phyloP scores from a whole-genome alignment of 495 filamentous ascomycete genomes.

The Cenococcum geophilum region DNA sequence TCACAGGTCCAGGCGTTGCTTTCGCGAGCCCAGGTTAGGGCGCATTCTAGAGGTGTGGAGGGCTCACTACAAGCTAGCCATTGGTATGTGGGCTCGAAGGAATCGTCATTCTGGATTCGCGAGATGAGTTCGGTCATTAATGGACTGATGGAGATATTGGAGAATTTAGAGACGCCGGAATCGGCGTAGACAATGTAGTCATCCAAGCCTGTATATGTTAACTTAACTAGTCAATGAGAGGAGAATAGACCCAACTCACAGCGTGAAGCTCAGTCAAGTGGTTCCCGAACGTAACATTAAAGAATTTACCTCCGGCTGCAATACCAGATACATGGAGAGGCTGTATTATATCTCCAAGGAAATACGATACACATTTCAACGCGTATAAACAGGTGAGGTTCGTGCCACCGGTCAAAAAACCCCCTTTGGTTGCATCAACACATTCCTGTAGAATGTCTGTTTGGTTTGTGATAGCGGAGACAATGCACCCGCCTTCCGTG shows the following conservation, averaged over 20 bases:
- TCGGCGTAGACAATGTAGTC: conserved; percentile 33
- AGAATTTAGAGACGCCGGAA: conserved; percentile 28
- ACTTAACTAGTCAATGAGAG: conserved; percentile 1
- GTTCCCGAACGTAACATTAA: conserved; percentile 30
- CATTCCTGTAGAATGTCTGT: conserved; percentile 32
- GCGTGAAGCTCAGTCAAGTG: conserved; percentile 21
- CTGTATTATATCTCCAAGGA: conserved; percentile 32
- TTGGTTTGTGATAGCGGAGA: conserved; percentile 32
- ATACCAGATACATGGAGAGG: conserved; percentile 34
- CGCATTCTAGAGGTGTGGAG: conserved; percentile 27
- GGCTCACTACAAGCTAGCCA: conserved; percentile 33
- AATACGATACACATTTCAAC: conserved; percentile 27
- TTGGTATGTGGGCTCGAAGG: conserved; percentile 24
- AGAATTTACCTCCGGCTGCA: conserved; percentile 31
- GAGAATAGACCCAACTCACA: conserved; percentile 8
- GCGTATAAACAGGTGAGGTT: conserved; percentile 33
- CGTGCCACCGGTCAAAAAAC: conserved; percentile 13
- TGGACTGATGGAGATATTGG: conserved; percentile 30
- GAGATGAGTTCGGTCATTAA: conserved; percentile 29
- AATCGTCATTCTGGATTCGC: conserved; percentile 29
- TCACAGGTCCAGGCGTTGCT: conserved; percentile 33
- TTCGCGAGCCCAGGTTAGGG: conserved; percentile 32
- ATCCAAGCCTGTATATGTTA: conserved; percentile 31
- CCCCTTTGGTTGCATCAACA: conserved; percentile 28
- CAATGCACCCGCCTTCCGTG: conserved; percentile 30